These are phyloP conservation scores for Apiospora sp. DNA, from an alignment of 2,329 filamentous ascomycete genomes.

Conservation along the genomic window DNA sequence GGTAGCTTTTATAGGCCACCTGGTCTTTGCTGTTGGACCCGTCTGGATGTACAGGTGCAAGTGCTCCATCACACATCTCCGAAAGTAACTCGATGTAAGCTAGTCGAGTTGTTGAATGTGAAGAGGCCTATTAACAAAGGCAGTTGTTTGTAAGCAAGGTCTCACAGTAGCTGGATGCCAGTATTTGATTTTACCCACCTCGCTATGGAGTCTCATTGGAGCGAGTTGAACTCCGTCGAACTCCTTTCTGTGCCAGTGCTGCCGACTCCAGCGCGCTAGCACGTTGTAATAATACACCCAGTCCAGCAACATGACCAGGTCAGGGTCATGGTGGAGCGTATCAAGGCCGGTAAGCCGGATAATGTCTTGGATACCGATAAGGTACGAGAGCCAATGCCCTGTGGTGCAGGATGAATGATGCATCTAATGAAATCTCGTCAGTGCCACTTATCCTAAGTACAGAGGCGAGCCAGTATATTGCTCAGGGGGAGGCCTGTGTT, in stretches of 20 bases:
- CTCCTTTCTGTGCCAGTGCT: slow-evolving; percentile 36
- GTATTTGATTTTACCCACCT: background rate
- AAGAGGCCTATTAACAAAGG: background rate
- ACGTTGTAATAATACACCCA: slow-evolving; percentile 43
- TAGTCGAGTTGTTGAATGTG: background rate
- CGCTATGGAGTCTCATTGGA: background rate
- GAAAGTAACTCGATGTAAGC: background rate
- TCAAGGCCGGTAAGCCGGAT: slow-evolving; percentile 29
- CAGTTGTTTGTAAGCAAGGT: too few relatives aligned
- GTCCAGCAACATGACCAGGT: slow-evolving; percentile 36
- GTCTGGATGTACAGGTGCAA: background rate
- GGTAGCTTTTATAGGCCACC: background rate
- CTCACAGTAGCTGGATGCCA: too few relatives aligned
- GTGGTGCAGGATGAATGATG: slow-evolving; percentile 31
- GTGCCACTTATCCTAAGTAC: background rate
- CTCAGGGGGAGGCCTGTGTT: too few relatives aligned
- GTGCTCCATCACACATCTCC: background rate
- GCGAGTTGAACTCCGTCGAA: background rate
- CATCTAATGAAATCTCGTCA: background rate
- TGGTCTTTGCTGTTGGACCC: background rate
- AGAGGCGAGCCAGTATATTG: too few relatives aligned
- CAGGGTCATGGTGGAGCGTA: slow-evolving; percentile 23
- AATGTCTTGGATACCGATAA: slow-evolving; percentile 33
- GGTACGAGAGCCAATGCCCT: slow-evolving; percentile 32
- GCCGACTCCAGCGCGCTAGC: slow-evolving; percentile 37